These are phyloP conservation scores for Blastobotrys persicus DNA, from an alignment of 1,139 yeast genomes.

Conservation along the genomic window DNA sequence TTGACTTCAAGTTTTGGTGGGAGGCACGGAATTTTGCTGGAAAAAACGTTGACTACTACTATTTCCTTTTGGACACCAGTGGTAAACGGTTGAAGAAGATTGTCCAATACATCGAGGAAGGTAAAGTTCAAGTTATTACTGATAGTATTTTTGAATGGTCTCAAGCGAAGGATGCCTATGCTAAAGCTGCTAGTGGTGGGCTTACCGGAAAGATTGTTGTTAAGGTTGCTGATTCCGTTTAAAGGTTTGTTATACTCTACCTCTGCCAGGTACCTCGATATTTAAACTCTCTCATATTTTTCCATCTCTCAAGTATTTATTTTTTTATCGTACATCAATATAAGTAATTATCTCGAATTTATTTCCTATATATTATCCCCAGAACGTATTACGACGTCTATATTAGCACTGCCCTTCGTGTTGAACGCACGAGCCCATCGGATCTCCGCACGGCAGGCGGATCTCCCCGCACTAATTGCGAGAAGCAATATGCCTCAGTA, in stretches of 20 bases:
- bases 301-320: too few relatives aligned
- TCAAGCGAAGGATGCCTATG: slow-evolving; percentile 13
- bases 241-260: neutral
- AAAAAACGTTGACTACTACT: slow-evolving; percentile 8
- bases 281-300: too few relatives aligned
- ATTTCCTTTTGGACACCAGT: slow-evolving; percentile 6
- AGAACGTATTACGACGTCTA: too few relatives aligned
- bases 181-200: slow-evolving; percentile 7
- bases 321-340: neutral
- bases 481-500: too few relatives aligned
- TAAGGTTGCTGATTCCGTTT: neutral
- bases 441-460: neutral
- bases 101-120: slow-evolving; percentile 14
- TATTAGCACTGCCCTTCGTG: too few relatives aligned
- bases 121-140: slow-evolving; percentile 12
- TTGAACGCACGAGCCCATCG: too few relatives aligned
- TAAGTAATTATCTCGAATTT: too few relatives aligned
- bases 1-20: slow-evolving; percentile 6
- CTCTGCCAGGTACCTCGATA: too few relatives aligned
- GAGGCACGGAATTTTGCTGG: slow-evolving; percentile 1
- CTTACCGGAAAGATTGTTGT: slow-evolving; percentile 15
- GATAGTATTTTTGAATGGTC: slow-evolving; percentile 14
- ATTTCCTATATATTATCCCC: too few relatives aligned
- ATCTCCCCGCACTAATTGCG: too few relatives aligned
- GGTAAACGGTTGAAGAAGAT: slow-evolving; percentile 2